Percentiles rank a stretch among this genome's conserved stretches.
These are phyloP conservation scores for Porodaedalea pini DNA, from an alignment of 1,284 basidiomycete genomes.

Conservation along the genomic window DNA sequence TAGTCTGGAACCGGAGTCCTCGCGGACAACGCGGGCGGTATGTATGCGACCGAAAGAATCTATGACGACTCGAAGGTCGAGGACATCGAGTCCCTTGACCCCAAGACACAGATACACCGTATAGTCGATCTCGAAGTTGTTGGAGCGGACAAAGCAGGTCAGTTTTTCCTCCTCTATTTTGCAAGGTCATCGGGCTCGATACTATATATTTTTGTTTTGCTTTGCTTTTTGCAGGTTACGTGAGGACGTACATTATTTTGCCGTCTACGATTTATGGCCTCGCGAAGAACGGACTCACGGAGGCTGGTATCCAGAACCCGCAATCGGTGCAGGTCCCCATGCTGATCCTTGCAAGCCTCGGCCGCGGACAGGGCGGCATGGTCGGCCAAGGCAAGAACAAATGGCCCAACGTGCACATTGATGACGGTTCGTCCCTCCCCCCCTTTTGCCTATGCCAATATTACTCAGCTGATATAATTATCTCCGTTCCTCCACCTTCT, in stretches of 20 bases:
- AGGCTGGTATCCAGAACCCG: slow-evolving; percentile 40
- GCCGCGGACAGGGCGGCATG: slow-evolving; percentile 40
- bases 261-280: slow-evolving; percentile 46
- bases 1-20: slow-evolving; percentile 41
- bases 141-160: slow-evolving; percentile 36
- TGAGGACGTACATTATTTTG: slow-evolving; percentile 42
- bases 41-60: slow-evolving; percentile 30
- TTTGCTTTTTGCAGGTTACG: slow-evolving; percentile 36
- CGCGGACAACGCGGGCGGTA: slow-evolving; percentile 35
- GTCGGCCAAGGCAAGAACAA: slow-evolving; percentile 44
- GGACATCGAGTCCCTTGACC: slow-evolving; percentile 34
- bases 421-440: slow-evolving; percentile 39
- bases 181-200: too few relatives aligned
- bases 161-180: slow-evolving; percentile 7
- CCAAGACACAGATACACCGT: slow-evolving; percentile 34
- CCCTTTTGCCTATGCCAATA: too few relatives aligned
- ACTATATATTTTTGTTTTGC: too few relatives aligned
- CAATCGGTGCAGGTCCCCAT: slow-evolving; percentile 41
- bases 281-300: slow-evolving; percentile 36
- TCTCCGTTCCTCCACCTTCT: slow-evolving; percentile 22
- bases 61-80: slow-evolving; percentile 37
- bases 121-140: slow-evolving; percentile 37
- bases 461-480: slow-evolving; percentile 21
- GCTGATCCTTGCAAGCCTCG: slow-evolving; percentile 34
- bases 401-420: slow-evolving; percentile 45